phyloP scores from a whole-genome alignment of 2,329 filamentous ascomycete species.

The Phaeosphaeriaceae sp. region DNA sequence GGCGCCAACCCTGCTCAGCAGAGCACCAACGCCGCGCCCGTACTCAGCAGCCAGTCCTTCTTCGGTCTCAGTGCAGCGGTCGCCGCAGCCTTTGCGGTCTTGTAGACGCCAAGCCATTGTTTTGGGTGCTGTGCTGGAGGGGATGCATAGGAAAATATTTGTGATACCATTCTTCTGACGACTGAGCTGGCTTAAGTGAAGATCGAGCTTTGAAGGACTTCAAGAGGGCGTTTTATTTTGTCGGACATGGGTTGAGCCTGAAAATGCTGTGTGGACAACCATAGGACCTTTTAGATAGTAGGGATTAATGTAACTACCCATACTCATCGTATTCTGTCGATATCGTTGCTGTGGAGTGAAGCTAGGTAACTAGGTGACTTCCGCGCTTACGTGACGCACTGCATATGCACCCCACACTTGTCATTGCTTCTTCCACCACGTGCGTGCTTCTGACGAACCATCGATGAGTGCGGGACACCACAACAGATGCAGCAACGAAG shows the following conservation, averaged over 20 bases:
- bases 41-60: slow-evolving; percentile 28
- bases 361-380: neutral
- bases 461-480: slow-evolving; percentile 20
- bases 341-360: neutral
- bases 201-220: slow-evolving; percentile 7
- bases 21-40: slow-evolving; percentile 34
- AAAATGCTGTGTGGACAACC: neutral
- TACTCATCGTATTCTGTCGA: neutral
- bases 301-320: neutral
- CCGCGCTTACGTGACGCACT: slow-evolving; percentile 6
- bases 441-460: slow-evolving; percentile 25
- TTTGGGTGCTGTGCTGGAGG: neutral
- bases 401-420: slow-evolving; percentile 16
- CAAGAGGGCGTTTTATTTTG: neutral
- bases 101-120: slow-evolving; percentile 21
- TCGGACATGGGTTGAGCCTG: neutral
- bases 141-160: neutral
- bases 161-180: slow-evolving; percentile 17
- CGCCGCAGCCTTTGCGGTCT: slow-evolving; percentile 31
- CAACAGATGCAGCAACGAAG: neutral
- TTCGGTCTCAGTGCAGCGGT: slow-evolving; percentile 34
- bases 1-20: slow-evolving; percentile 30
- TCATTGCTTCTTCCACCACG: slow-evolving; percentile 17
- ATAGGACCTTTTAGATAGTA: neutral
- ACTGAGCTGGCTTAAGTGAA: slow-evolving; percentile 13